phyloP scores from a whole-genome alignment of 345 rosid genomes.

The Populus simonii region DNA sequence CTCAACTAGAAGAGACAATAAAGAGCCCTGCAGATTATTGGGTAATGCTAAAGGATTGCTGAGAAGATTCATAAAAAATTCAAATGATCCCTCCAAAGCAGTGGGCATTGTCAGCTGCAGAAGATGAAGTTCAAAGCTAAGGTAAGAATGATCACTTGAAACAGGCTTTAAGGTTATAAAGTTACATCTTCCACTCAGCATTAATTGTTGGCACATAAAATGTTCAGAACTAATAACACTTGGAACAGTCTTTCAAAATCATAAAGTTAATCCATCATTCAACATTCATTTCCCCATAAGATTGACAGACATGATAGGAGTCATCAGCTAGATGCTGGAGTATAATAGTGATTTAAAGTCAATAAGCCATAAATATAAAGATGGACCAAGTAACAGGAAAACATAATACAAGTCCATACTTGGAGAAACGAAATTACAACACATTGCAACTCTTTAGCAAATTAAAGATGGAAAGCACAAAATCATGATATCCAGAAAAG shows the following conservation, averaged over 20 bases:
- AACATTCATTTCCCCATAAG: too few relatives aligned
- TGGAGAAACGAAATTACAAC: neutral
- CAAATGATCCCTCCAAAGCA: constrained; percentile 79
- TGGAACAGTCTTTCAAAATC: too few relatives aligned
- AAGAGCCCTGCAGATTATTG: constrained; percentile 51
- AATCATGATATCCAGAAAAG: neutral
- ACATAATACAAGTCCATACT: neutral
- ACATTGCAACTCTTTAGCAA: neutral
- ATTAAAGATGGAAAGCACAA: neutral
- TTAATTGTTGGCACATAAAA: too few relatives aligned
- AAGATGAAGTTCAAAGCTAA: constrained; percentile 13
- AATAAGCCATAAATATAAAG: neutral
- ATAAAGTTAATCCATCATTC: too few relatives aligned
- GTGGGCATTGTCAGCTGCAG: constrained; percentile 64
- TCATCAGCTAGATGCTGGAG: too few relatives aligned
- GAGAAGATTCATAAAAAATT: constrained; percentile 64
- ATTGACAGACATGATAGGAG: too few relatives aligned
- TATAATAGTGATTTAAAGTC: neutral
- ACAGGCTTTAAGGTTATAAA: neutral
- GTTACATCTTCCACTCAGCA: too few relatives aligned
- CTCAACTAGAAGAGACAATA: constrained; percentile 64
- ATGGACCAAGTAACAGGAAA: neutral
- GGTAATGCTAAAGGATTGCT: constrained; percentile 51
- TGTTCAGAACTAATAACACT: too few relatives aligned
- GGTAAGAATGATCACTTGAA: neutral